Conservation (phyloP, 2,329 filamentous ascomycete species). For the Furcasterigmium sp. region DNA sequence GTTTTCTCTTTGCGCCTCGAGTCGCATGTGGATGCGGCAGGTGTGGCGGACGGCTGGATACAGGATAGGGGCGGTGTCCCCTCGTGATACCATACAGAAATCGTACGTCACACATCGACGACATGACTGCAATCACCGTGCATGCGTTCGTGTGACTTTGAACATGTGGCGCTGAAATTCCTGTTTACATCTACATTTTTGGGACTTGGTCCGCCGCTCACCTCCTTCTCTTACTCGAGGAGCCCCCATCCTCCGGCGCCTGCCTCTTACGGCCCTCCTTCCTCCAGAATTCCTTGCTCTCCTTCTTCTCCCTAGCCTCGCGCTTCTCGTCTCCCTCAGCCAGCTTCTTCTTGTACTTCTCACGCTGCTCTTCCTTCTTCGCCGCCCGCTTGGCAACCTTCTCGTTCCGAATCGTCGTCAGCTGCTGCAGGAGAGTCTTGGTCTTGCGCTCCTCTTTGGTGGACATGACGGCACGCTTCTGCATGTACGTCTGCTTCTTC, state of each 20-base stretch:
- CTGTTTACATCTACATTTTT: not conserved
- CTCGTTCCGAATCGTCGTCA: constrained; percentile 85
- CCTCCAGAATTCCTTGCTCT: constrained; percentile 89
- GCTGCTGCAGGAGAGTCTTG: constrained; percentile 84
- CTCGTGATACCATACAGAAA: not conserved
- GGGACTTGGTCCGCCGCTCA: constrained; percentile 1
- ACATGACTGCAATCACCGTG: too few relatives aligned
- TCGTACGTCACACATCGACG: too few relatives aligned
- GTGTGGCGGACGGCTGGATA: not conserved
- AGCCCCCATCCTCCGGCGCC: constrained; percentile 34
- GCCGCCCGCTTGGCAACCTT: constrained; percentile 75
- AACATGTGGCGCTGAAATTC: too few relatives aligned
- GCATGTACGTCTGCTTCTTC: constrained; percentile 79
- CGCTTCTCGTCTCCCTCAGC: constrained; percentile 81
- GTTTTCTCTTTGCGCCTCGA: not conserved
- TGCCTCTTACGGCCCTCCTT: constrained; percentile 73
- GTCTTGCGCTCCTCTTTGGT: constrained; percentile 85
- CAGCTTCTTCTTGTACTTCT: constrained; percentile 77
- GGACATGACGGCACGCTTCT: constrained; percentile 89
- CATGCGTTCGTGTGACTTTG: too few relatives aligned
- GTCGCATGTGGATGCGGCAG: too few relatives aligned
- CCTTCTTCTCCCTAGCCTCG: constrained; percentile 78
- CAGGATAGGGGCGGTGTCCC: not conserved
- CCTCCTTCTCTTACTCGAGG: constrained; percentile 16
- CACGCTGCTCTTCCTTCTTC: constrained; percentile 84